Evolutionary conservation across 2,329 filamentous ascomycete genomes (phyloP).

Genomic region (Xylaria sp.): DNA sequence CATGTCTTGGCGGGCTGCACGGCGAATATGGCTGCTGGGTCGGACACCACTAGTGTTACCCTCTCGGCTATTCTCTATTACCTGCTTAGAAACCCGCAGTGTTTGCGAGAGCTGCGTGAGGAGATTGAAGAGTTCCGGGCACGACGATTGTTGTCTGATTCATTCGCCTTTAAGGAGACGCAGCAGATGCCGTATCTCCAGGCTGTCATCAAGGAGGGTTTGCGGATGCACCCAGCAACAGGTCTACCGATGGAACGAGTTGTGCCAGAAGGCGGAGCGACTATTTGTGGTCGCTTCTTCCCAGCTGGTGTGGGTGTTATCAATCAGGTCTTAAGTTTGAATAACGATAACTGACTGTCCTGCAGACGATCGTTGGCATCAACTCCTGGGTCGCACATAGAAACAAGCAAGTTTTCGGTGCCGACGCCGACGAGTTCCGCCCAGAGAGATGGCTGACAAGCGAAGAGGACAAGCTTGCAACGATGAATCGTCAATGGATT

Average conservation of each 20-base stretch:
- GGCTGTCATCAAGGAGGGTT: conserved; percentile 60
- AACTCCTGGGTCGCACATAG: conserved; percentile 58
- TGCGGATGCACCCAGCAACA: conserved; percentile 59
- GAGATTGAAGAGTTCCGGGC: conserved; percentile 52
- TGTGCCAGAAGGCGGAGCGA: conserved; percentile 54
- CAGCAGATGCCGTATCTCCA: conserved; percentile 58
- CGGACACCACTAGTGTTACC: conserved; percentile 53
- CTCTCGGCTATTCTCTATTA: conserved; percentile 49
- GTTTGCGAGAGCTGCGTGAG: conserved; percentile 50
- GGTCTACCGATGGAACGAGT: conserved; percentile 57
- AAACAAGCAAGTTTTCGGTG: conserved; percentile 55
- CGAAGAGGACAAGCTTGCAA: conserved; percentile 33
- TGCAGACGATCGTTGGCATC: conserved; percentile 54
- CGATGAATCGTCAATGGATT: conserved; percentile 50
- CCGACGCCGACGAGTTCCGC: conserved; percentile 52
- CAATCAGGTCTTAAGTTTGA: background rate
- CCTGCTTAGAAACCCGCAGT: conserved; percentile 43
- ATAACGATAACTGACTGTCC: background rate
- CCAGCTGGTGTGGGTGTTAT: conserved; percentile 36
- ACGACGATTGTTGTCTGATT: conserved; percentile 24
- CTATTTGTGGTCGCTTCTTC: conserved; percentile 44
- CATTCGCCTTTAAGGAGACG: conserved; percentile 45
- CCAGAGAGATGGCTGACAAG: conserved; percentile 40
- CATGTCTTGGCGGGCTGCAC: conserved; percentile 41
- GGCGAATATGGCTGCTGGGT: conserved; percentile 51